phyloP scores from a whole-genome alignment of 106 monocot genomes.

The Dioscorea dumetorum region DNA sequence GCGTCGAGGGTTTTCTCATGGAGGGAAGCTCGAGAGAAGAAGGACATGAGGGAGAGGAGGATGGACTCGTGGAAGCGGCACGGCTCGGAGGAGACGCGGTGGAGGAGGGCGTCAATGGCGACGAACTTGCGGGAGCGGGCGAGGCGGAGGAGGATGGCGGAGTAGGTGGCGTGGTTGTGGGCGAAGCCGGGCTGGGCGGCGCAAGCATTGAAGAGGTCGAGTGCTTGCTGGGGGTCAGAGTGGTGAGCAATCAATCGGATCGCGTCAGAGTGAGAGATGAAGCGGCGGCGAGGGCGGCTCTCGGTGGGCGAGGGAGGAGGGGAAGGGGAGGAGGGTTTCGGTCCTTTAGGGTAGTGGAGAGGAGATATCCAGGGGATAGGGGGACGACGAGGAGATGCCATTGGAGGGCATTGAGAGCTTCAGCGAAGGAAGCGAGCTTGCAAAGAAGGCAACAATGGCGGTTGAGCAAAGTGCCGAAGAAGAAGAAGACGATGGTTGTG shows the following conservation, averaged over 20 bases:
- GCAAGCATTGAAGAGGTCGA: slow-evolving; percentile 74
- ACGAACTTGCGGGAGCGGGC: slow-evolving; percentile 37
- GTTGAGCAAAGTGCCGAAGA: no score
- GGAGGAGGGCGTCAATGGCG: slow-evolving; percentile 54
- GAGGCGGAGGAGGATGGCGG: slow-evolving; percentile 67
- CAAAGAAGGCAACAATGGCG: no score
- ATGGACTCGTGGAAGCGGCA: slow-evolving; percentile 58
- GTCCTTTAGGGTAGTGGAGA: neutral
- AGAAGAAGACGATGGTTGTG: no score
- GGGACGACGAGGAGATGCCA: neutral
- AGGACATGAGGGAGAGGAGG: slow-evolving; percentile 56
- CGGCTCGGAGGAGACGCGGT: slow-evolving; percentile 40
- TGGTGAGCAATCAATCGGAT: slow-evolving; percentile 44
- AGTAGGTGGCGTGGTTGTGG: slow-evolving; percentile 75
- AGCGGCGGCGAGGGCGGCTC: slow-evolving; percentile 15
- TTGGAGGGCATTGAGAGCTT: neutral
- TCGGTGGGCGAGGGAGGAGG: neutral
- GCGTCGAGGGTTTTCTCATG: slow-evolving; percentile 18
- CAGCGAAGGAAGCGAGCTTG: no score
- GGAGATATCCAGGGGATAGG: slow-evolving; percentile 2
- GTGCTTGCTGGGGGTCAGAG: slow-evolving; percentile 53
- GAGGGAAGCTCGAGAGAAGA: slow-evolving; percentile 32
- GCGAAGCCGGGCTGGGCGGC: slow-evolving; percentile 46
- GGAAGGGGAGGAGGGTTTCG: slow-evolving; percentile 1
- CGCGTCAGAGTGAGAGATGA: slow-evolving; percentile 46